Conservation (phyloP, 2,329 filamentous ascomycete genomes). For the Pseudocercospora vitis region DNA sequence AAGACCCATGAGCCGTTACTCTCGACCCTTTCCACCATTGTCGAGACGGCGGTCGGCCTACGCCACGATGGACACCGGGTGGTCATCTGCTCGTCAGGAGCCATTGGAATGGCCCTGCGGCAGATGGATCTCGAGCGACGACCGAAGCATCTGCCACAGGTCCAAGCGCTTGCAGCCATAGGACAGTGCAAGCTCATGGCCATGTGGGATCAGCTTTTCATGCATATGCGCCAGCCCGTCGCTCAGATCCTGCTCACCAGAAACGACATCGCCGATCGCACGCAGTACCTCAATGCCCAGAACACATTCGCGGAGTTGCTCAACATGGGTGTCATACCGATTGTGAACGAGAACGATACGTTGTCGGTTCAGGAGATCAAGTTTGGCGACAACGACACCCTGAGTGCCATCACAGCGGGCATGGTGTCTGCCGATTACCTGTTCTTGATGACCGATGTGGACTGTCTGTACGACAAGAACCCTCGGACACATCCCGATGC, state of each 20-base stretch:
- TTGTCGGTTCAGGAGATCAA: slow-evolving; percentile 97
- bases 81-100: slow-evolving; percentile 93
- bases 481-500: slow-evolving; percentile 83
- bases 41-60: slow-evolving; percentile 86
- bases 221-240: slow-evolving; percentile 82
- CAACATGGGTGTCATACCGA: slow-evolving; percentile 93
- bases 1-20: slow-evolving; percentile 90
- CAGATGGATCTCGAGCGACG: slow-evolving; percentile 85
- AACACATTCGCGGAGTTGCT: slow-evolving; percentile 89
- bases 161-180: slow-evolving; percentile 93
- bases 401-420: slow-evolving; percentile 92
- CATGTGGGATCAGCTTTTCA: slow-evolving; percentile 91
- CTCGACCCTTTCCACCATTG: slow-evolving; percentile 85
- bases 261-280: slow-evolving; percentile 94
- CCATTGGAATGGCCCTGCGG: slow-evolving; percentile 88
- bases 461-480: slow-evolving; percentile 96
- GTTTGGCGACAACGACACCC: slow-evolving; percentile 97
- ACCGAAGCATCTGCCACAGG: slow-evolving; percentile 84
- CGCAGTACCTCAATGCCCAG: slow-evolving; percentile 93
- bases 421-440: slow-evolving; percentile 97
- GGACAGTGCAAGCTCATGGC: slow-evolving; percentile 94
- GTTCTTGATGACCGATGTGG: slow-evolving; percentile 98
- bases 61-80: slow-evolving; percentile 90
- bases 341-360: slow-evolving; percentile 99
- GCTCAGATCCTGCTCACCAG: slow-evolving; percentile 92